Conservation (phyloP, 805 yeast species). For the Spencermartinsiella europaea region DNA sequence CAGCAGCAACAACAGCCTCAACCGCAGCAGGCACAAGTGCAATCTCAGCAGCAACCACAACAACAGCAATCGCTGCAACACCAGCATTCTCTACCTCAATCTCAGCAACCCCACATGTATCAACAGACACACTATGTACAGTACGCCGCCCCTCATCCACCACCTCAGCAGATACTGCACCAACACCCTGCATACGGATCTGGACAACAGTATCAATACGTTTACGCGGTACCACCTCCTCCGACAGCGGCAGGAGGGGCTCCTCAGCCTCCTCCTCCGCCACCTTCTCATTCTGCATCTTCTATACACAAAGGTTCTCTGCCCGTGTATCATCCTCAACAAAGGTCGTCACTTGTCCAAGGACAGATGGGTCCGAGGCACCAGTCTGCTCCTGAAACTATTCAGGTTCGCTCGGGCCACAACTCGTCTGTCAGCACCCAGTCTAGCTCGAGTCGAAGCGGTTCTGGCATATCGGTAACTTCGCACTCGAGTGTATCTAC, state of each 20-base stretch:
- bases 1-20: slow-evolving; percentile 15
- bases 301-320: neutral
- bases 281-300: neutral
- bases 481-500: slow-evolving; percentile 1
- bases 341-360: neutral
- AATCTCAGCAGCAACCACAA: slow-evolving; percentile 8
- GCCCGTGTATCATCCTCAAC: neutral
- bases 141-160: no score
- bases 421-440: neutral
- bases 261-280: slow-evolving; percentile 4
- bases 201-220: neutral
- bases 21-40: no score
- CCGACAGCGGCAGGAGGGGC: neutral
- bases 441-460: neutral
- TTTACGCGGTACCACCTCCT: neutral
- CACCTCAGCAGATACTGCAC: no score
- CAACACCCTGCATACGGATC: neutral
- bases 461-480: neutral
- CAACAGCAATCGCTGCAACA: slow-evolving; percentile 9
- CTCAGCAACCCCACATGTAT: slow-evolving; percentile 5
- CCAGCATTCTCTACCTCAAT: neutral
- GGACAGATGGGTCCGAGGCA: neutral
- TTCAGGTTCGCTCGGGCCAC: neutral
- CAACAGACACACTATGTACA: no score
- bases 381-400: neutral